Evolutionary conservation across 768 basidiomycete genomes (phyloP).

Genomic region (Clitopilus hobsonii): DNA sequence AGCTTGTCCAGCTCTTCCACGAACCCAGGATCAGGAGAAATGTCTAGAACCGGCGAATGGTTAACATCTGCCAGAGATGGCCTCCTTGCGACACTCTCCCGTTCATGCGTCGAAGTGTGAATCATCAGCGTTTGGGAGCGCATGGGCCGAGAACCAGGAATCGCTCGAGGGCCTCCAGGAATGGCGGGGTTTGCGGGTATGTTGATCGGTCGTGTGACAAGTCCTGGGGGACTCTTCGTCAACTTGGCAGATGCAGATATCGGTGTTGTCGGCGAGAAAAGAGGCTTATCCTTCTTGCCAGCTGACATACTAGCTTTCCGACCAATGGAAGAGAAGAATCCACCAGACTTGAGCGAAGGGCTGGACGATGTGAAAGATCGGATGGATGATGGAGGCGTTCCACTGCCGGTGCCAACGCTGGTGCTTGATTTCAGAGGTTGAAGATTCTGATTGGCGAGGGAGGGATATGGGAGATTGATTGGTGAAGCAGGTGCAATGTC

Average conservation of each 20-base stretch:
- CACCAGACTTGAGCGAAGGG: constrained; percentile 41
- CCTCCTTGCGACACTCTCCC: constrained; percentile 27
- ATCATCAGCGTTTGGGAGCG: constrained; percentile 66
- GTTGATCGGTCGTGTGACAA: constrained; percentile 24
- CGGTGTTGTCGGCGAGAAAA: constrained; percentile 13
- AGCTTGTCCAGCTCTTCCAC: constrained; percentile 67
- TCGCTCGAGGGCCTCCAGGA: constrained; percentile 73
- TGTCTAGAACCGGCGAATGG: constrained; percentile 27
- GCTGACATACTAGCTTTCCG: constrained; percentile 55
- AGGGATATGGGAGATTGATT: constrained; percentile 71
- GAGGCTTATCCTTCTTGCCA: constrained; percentile 17
- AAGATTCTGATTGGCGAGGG: constrained; percentile 41
- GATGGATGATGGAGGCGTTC: constrained; percentile 44
- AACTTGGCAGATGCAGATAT: constrained; percentile 19
- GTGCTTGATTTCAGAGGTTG: constrained; percentile 27
- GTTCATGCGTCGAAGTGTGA: constrained; percentile 19
- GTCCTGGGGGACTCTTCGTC: constrained; percentile 15
- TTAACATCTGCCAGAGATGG: constrained; percentile 33
- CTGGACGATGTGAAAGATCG: constrained; percentile 42
- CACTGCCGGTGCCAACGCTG: constrained; percentile 23
- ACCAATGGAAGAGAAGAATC: constrained; percentile 73
- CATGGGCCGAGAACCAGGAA: constrained; percentile 48
- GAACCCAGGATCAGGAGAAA: constrained; percentile 50
- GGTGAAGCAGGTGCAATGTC: constrained; percentile 53
- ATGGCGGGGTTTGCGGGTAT: constrained; percentile 44